Conservation (phyloP, 2,329 filamentous ascomycete genomes). For the Arthrinium phaeospermum region DNA sequence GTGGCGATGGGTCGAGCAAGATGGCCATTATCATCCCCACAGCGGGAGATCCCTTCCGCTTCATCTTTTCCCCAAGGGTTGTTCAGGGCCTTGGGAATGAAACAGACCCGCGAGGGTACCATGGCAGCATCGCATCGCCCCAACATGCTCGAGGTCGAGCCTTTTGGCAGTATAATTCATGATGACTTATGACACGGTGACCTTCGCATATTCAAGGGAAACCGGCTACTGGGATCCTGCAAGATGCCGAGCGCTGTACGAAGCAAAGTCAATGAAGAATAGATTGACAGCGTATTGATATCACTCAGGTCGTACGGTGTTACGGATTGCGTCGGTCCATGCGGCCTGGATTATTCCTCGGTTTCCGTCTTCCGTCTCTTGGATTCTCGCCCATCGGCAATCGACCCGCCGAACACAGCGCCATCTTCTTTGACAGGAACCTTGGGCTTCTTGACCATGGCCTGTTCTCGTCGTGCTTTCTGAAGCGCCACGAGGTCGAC, state of each 20-base stretch:
- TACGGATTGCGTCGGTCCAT: background rate
- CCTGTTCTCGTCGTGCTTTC: conserved; percentile 64
- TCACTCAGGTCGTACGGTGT: background rate
- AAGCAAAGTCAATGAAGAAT: background rate
- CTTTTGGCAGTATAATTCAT: background rate
- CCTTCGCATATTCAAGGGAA: background rate
- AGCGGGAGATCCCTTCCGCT: background rate
- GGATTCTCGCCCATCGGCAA: conserved; percentile 39
- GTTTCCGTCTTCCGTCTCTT: conserved; percentile 43
- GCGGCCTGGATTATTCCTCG: background rate
- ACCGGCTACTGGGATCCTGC: background rate
- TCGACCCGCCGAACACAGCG: conserved; percentile 39
- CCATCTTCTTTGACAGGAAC: conserved; percentile 46
- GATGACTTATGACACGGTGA: background rate
- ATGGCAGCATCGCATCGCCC: background rate
- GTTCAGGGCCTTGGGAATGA: background rate
- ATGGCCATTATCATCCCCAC: background rate
- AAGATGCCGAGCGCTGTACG: background rate
- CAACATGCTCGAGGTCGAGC: too few species aligned
- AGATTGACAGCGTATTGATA: background rate
- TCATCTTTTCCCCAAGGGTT: background rate
- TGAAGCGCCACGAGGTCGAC: conserved; percentile 74
- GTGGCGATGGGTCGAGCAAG: background rate
- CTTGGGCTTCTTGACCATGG: conserved; percentile 45
- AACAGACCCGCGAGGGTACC: background rate